These are phyloP conservation scores for Zasmidium angulare DNA, from an alignment of 2,329 filamentous ascomycete genomes.

Conservation along the genomic window DNA sequence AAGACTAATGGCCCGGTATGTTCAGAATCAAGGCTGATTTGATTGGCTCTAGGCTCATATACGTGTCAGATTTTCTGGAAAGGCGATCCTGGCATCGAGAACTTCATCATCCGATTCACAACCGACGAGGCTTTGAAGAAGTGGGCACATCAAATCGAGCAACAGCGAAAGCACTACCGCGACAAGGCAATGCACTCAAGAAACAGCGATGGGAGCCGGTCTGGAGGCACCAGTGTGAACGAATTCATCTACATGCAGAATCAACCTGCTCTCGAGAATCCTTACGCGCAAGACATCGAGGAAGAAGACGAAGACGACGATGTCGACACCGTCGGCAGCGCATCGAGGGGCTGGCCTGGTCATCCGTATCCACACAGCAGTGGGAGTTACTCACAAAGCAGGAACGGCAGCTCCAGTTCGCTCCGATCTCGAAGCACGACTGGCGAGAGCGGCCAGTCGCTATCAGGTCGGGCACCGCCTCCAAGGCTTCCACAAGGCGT, in stretches of 20 bases:
- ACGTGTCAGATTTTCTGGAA: slow-evolving; percentile 99
- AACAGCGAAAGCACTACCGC: slow-evolving; percentile 61
- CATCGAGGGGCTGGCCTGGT: slow-evolving; percentile 27
- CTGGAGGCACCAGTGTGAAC: slow-evolving; percentile 55
- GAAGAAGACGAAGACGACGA: slow-evolving; percentile 54
- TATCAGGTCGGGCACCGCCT: slow-evolving; percentile 42
- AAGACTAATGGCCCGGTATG: slow-evolving; percentile 29
- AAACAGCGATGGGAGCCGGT: slow-evolving; percentile 32
- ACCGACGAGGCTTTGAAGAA: slow-evolving; percentile 93
- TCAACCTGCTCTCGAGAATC: slow-evolving; percentile 70
- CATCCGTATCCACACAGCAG: slow-evolving; percentile 3
- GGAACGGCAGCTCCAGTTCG: slow-evolving; percentile 24
- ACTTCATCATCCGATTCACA: slow-evolving; percentile 89
- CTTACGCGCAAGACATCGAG: slow-evolving; percentile 67
- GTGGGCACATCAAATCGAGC: slow-evolving; percentile 79
- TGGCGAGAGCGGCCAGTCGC: slow-evolving; percentile 16
- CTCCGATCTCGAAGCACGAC: slow-evolving; percentile 26
- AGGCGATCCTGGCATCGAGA: slow-evolving; percentile 90
- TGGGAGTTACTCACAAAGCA: slow-evolving; percentile 19
- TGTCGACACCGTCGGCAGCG: slow-evolving; percentile 39
- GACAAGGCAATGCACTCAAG: slow-evolving; percentile 50
- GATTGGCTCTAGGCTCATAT: slow-evolving; percentile 67
- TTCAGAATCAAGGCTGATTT: slow-evolving; percentile 24
- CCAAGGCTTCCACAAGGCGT: slow-evolving; percentile 70
- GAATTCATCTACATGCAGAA: slow-evolving; percentile 82